Conservation (phyloP, 139 green algal species). For the Tetradesmus lagerheimii region DNA sequence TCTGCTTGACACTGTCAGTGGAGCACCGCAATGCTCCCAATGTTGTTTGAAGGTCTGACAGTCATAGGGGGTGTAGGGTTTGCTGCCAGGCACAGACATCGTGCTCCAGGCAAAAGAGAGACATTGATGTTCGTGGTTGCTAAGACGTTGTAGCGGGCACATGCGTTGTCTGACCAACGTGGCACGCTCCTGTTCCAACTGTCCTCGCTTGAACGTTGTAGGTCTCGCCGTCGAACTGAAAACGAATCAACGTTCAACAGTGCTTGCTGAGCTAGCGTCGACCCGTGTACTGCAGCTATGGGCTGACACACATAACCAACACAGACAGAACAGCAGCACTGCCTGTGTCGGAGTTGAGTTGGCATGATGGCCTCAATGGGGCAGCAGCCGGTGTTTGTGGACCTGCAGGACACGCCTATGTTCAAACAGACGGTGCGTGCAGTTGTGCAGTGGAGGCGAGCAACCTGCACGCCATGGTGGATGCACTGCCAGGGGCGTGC, state of each 20-base stretch:
- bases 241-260: background rate
- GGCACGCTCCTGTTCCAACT: background rate
- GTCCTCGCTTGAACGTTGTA: background rate
- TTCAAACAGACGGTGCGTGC: slow-evolving; percentile 34
- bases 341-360: background rate
- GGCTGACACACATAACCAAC: background rate
- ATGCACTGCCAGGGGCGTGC: background rate
- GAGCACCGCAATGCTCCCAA: background rate
- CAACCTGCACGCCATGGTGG: background rate
- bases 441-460: background rate
- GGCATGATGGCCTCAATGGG: slow-evolving; percentile 15
- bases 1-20: background rate
- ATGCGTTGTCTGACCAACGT: background rate
- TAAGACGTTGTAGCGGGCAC: background rate
- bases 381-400: slow-evolving; percentile 22
- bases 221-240: background rate
- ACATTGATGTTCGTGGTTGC: background rate
- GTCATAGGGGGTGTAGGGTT: background rate
- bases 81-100: background rate
- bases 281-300: background rate
- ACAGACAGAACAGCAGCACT: background rate
- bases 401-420: slow-evolving; percentile 44
- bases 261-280: background rate
- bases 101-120: background rate
- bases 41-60: background rate